Evolutionary conservation across 75 land plant genomes (phyloP).

Genomic region (Cunninghamia lanceolata): DNA sequence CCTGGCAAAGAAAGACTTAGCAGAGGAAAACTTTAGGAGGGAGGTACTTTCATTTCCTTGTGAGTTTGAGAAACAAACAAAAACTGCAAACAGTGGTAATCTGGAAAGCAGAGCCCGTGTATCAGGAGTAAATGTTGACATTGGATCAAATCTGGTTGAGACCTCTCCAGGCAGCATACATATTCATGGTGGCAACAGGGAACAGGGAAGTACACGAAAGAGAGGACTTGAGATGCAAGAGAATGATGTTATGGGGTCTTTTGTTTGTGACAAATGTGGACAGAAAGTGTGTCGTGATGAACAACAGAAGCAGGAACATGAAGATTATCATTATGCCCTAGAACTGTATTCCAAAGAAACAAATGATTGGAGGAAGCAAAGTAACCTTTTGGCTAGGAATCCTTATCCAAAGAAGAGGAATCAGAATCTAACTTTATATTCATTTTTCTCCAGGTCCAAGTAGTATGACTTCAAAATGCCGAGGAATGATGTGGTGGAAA

Average conservation of each 20-base stretch:
- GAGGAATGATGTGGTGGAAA: neutral
- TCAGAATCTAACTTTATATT: constrained; percentile 6
- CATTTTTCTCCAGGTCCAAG: constrained; percentile 7
- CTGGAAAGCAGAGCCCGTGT: neutral
- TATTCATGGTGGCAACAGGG: neutral
- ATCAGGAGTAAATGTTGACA: neutral
- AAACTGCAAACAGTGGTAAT: neutral
- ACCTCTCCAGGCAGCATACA: neutral
- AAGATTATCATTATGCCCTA: constrained; percentile 37
- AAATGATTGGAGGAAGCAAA: constrained; percentile 5
- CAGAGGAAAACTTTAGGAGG: neutral
- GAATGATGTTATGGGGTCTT: neutral
- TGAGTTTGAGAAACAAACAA: neutral
- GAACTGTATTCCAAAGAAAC: constrained; percentile 20
- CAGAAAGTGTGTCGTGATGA: constrained; percentile 9
- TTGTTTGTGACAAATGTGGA: constrained; percentile 26
- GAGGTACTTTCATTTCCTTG: constrained; percentile 2
- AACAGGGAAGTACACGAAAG: constrained; percentile 3
- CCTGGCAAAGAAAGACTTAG: neutral
- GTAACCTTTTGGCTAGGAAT: neutral
- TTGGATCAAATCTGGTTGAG: neutral
- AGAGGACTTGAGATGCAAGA: neutral
- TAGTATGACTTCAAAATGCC: neutral
- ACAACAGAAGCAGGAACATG: constrained; percentile 30
- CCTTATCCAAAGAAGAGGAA: neutral